A percentile compares a stretch with the other conserved stretches of the same genome.
Conservation (phyloP, 73 alveolate genomes). For the Breviolum minutum region DNA sequence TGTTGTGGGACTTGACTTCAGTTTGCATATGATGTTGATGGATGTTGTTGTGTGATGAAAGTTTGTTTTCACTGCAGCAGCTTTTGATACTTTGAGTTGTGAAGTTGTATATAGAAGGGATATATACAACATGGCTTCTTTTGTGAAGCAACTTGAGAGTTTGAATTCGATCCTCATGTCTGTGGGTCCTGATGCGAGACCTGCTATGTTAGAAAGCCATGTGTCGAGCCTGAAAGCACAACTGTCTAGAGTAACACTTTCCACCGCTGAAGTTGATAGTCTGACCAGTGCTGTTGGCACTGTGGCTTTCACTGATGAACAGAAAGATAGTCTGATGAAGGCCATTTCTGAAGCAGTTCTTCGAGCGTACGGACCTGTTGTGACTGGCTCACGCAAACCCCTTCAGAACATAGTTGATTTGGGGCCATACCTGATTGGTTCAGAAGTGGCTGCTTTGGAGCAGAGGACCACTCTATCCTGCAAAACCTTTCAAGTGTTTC, state of each 20-base stretch:
- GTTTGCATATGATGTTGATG: no score
- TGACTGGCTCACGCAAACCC: background rate
- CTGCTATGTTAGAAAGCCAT: background rate
- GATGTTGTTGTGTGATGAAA: no score
- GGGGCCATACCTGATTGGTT: background rate
- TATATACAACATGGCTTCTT: no score
- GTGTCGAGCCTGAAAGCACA: background rate
- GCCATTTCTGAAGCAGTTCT: background rate
- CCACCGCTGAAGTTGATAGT: background rate
- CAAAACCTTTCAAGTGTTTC: background rate
- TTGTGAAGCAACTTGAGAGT: no score
- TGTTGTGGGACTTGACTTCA: no score
- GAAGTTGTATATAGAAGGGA: no score
- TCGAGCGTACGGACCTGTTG: background rate
- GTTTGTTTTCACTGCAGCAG: no score
- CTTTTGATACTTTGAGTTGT: no score
- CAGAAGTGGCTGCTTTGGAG: background rate
- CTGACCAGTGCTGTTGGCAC: background rate
- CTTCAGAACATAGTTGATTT: background rate
- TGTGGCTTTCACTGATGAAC: background rate
- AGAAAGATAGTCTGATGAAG: background rate
- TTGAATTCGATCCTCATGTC: no score
- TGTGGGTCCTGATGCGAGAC: no score
- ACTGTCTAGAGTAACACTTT: background rate
- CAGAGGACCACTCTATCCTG: background rate